These are phyloP conservation scores for Talaromyces pinophilus DNA, from an alignment of 2,329 filamentous ascomycete species.

Conservation along the genomic window DNA sequence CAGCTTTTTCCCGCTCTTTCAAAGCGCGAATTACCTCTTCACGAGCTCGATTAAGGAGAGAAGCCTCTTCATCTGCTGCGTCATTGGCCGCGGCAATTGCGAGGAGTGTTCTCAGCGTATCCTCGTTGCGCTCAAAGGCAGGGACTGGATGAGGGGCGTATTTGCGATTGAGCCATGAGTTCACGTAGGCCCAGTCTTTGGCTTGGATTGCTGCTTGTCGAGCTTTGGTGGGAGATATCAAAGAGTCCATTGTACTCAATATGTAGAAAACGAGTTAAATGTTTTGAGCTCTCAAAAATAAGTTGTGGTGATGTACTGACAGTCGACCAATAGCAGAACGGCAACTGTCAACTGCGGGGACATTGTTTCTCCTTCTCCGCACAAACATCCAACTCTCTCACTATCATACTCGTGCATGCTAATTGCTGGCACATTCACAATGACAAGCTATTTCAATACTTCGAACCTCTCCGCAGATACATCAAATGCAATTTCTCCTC, in stretches of 20 bases:
- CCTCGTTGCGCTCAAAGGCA: constrained; percentile 80
- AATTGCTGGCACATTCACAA: constrained; percentile 23
- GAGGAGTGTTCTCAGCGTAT: constrained; percentile 75
- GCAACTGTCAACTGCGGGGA: constrained; percentile 13
- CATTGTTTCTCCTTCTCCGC: constrained; percentile 26
- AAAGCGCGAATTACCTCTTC: constrained; percentile 39
- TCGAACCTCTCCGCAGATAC: constrained; percentile 29
- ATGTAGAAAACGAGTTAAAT: neutral
- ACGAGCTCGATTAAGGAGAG: constrained; percentile 39
- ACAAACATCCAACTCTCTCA: constrained; percentile 13
- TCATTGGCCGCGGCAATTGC: constrained; percentile 76
- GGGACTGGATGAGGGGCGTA: constrained; percentile 66
- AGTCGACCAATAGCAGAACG: constrained; percentile 1
- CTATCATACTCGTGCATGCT: neutral
- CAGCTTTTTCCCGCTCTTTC: constrained; percentile 33
- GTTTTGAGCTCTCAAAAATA: neutral
- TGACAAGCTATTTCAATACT: constrained; percentile 40
- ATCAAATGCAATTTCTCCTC: constrained; percentile 28
- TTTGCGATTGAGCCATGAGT: constrained; percentile 75
- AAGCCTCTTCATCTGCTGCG: constrained; percentile 54
- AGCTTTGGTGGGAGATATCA: constrained; percentile 63
- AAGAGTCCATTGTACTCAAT: constrained; percentile 34
- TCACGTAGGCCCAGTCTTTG: constrained; percentile 88
- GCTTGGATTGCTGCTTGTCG: constrained; percentile 78
- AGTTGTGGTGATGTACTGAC: neutral